Base-by-base conservation (phyloP, 2,329 filamentous ascomycete species). In the Bertia moriformis region DNA sequence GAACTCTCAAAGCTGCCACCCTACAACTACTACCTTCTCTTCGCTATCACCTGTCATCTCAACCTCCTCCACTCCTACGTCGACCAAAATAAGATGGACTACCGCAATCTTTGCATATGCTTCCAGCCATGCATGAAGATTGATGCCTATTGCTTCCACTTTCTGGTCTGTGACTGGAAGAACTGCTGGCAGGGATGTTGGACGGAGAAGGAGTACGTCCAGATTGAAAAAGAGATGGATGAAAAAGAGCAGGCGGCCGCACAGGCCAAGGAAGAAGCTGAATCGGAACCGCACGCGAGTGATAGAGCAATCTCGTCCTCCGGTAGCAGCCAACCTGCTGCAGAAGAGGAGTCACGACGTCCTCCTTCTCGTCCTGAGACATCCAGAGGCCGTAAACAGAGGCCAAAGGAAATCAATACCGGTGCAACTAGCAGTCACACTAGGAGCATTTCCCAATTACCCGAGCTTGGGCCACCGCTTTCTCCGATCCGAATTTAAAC, bases 11-110 rank as follows among this genome's bases (percentile, higher is more conserved):
- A 85, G 48, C 69, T 96, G 14, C 84, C 89, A 4, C 89, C 89
- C 0, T 95, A 91, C 67, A 93, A 95, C 61, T 96, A 96, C 61
- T 95, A 96, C 54, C 79, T 96, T 14, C 76, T 96, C 4, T 96
- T 96, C 56, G 89, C 89, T 50, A 94, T 95, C 49, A 96, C 89
- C 22, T 95, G 89, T 59, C 89, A 96, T 51, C 77, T 96, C 38
- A 94, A 86, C 50, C 71, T 95, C 18, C 71, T 96, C 7, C 78
- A 93, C 49, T 87, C 85, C 1, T 89, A 93, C 57, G 83, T 87
- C 18, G 85, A 93, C 46, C 88, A 89, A 65, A 96, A 95, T 71
- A 94, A 93, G 65, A 96, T 96, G 89, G 86, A 93, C 54, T 94
- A 89, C 55, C 78, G 85, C 53, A 95, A 95, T 47, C 66, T 96